Base-by-base conservation (phyloP, 1,284 basidiomycete genomes). In the Fomes fomentarius region DNA sequence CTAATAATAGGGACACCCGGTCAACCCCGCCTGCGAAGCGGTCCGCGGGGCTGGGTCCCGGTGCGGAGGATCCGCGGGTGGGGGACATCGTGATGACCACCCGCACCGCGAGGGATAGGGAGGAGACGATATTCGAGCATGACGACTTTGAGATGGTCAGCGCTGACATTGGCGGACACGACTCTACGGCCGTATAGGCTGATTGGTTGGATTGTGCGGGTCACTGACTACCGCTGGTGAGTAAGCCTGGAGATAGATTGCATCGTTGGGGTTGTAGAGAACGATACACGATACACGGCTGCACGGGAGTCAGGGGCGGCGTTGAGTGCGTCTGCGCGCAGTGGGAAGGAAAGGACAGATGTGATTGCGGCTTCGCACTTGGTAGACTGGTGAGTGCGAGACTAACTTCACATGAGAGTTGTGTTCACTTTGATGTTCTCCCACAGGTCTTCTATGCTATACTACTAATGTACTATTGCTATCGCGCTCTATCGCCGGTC, bases 131-230 rank as follows among this genome's bases (percentile, higher is more conserved):
- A n/a, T 48, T 53, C 40, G 63, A 64, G 35, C 60, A 61, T 6
- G 63, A 66, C 25, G 64, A 65, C 30, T 68, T 63, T 53, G 68
- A 70, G 57, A 61, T 69, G 64, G 58, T 69, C 41, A 40, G 54
- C 31, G 50, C 63, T 41, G 58, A 58, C 37, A 43, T 38, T 15
- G 44, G 47, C 47, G 53, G 50, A 31, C 50, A 33, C 37, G 43
- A 26, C 40, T 51, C 57, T 41, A 57, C 56, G 12, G 51, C n/a
- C n/a, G n/a, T n/a, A n/a, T n/a, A n/a, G n/a, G n/a, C n/a, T n/a
- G n/a, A n/a, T n/a, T n/a, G n/a, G n/a, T n/a, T n/a, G n/a, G n/a
- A n/a, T n/a, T n/a, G n/a, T 21, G 15, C 35, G 37, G 39, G n/a
- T 14, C 12, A 15, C 8, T 17, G 24, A 24, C n/a, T 19, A 15